Conservation (phyloP, 1,139 yeast species). For the Suhomyces anneliseae region DNA sequence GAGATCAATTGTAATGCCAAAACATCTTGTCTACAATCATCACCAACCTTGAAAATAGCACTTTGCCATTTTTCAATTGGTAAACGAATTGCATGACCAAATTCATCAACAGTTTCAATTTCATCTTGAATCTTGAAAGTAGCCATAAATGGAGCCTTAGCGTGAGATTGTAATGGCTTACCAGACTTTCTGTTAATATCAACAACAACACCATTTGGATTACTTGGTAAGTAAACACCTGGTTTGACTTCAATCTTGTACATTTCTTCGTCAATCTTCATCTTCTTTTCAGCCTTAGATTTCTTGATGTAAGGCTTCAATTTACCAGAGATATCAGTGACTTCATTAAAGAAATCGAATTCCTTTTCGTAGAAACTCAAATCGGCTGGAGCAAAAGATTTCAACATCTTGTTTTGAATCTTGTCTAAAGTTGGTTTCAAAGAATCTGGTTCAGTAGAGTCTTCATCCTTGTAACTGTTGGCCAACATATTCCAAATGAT, state of each 20-base stretch:
- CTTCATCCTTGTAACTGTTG: conserved; percentile 88
- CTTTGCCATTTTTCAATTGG: conserved; percentile 76
- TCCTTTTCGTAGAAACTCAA: conserved; percentile 73
- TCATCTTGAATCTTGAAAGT: conserved; percentile 80
- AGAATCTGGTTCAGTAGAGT: conserved; percentile 72
- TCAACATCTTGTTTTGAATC: conserved; percentile 67
- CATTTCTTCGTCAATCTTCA: conserved; percentile 96
- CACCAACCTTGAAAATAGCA: conserved; percentile 98
- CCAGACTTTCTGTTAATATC: conserved; percentile 94
- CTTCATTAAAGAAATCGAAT: conserved; percentile 86
- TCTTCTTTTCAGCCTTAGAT: conserved; percentile 93
- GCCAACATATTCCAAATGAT: conserved; percentile 98
- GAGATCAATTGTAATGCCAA: conserved; percentile 90
- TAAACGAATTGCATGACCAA: conserved; percentile 34
- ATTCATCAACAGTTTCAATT: conserved; percentile 43
- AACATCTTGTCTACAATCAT: conserved; percentile 97
- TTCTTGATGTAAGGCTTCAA: conserved; percentile 91
- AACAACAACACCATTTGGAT: conserved; percentile 92
- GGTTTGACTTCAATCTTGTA: conserved; percentile 69
- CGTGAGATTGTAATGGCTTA: conserved; percentile 95
- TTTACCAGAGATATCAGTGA: conserved; percentile 91
- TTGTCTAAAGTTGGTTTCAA: conserved; percentile 81
- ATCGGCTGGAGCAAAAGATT: conserved; percentile 60
- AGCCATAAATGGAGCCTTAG: conserved; percentile 98
- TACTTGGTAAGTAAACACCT: conserved; percentile 92